Percentiles rank a stretch among this genome's conserved stretches.
These are phyloP conservation scores for Picochlorum sp. DNA, from an alignment of 139 green algal species.

Conservation along the genomic window DNA sequence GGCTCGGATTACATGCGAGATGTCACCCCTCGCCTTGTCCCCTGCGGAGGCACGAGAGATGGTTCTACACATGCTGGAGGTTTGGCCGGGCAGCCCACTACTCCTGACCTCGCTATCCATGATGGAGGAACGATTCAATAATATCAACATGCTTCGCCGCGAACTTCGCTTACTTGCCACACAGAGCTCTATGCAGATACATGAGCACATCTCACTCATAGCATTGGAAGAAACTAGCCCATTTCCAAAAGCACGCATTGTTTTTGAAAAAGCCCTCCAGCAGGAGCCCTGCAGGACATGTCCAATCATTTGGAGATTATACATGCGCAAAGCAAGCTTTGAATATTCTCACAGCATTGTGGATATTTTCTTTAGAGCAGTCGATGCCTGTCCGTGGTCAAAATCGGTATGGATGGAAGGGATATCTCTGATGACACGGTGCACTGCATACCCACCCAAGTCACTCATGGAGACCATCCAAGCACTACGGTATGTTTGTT, in stretches of 20 bases:
- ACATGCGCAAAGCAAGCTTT: neutral
- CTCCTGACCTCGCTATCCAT: neutral
- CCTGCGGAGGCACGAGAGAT: neutral
- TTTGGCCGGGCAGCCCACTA: neutral
- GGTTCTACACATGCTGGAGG: neutral
- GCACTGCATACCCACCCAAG: conserved; percentile 6
- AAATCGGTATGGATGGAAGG: conserved; percentile 72
- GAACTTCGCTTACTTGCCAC: neutral
- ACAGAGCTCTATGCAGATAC: neutral
- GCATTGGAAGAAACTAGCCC: neutral
- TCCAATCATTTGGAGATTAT: conserved; percentile 6
- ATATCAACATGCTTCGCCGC: neutral
- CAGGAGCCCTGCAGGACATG: neutral
- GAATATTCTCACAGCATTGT: neutral
- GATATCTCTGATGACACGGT: conserved; percentile 33
- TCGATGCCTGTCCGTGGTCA: conserved; percentile 60
- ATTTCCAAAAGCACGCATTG: neutral
- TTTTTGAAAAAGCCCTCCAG: neutral
- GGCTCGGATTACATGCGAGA: neutral
- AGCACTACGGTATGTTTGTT: conserved; percentile 22
- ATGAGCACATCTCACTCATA: neutral
- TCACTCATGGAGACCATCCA: conserved; percentile 45
- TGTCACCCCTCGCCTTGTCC: neutral
- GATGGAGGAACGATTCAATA: neutral
- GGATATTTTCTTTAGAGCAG: conserved; percentile 54